Evolutionary conservation across 495 filamentous ascomycete species (phyloP), one percentile per base, ranked within the genome.

Genomic region (Trichoderma erinaceum): DNA sequence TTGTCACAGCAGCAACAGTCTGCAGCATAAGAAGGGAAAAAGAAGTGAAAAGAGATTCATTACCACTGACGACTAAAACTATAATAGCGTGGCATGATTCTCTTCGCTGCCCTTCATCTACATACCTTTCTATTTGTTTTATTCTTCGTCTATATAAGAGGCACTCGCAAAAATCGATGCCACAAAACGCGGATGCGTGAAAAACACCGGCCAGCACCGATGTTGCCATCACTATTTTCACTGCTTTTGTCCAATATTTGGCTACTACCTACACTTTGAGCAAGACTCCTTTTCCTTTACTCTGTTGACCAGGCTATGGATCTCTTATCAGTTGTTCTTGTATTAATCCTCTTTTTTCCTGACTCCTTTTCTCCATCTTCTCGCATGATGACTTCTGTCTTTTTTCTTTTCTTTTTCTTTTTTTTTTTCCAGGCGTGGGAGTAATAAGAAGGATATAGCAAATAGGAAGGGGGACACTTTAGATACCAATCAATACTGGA

Each of bases 401-500:
- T 52, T 23, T 52, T 52, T 25, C n/a, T 10, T 52, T 23, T 23
- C 16, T 16, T 48, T n/a, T 48, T 11, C 18, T 16, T 18, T 0
- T 48, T 48, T 48, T 16, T 6, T 48, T n/a, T 48, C 0, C 44
- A 0, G 56, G 56, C 56, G 56, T 61, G 56, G 56, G 56, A 61
- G 56, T 61, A 61, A 13, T 21, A 61, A 61, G 56, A 61, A 61
- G 56, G 27, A 61, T 13, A 61, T 61, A 27, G 32, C 56, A 61
- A 61, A 61, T 32, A 61, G 16, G 35, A 38, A 3, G 56, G 56
- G 56, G 56, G 12, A 48, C 5, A 48, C 44, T 21, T 61, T 61
- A 61, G 56, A 61, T 61, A 61, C 56, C 56, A 61, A 61, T 61
- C 56, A 61, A 61, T 61, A 52, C 27, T 61, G 23, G 56, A 38